phyloP scores from a whole-genome alignment of 108 stramenopile genomes.

The Nannochloropsis oceanica region DNA sequence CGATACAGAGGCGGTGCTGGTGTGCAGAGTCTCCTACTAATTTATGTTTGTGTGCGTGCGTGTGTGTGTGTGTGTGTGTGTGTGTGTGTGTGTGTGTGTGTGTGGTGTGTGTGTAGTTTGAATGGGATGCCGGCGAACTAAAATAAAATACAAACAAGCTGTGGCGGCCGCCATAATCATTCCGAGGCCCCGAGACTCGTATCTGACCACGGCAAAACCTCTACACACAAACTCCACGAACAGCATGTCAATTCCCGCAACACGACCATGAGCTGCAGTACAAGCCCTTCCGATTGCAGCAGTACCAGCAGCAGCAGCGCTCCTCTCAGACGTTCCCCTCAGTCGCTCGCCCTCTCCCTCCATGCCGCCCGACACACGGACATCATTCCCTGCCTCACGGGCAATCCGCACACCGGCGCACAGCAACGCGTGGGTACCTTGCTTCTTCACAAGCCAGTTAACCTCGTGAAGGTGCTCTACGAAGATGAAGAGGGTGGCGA shows the following conservation, averaged over 20 bases:
- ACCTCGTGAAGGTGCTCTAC: background rate
- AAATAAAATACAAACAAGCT: too few relatives aligned
- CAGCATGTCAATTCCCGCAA: background rate
- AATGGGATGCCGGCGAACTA: too few relatives aligned
- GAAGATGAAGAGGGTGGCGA: background rate
- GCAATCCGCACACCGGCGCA: background rate
- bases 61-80: too few relatives aligned
- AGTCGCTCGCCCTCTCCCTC: background rate
- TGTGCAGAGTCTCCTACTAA: too few relatives aligned
- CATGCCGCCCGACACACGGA: background rate
- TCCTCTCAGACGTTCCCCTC: background rate
- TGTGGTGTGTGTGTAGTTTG: too few relatives aligned
- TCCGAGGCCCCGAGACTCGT: too few relatives aligned
- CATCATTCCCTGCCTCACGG: background rate
- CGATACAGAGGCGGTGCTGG: too few relatives aligned
- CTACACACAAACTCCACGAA: background rate
- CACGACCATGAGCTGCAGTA: background rate
- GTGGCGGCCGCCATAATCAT: too few relatives aligned
- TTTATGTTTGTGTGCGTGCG: too few relatives aligned
- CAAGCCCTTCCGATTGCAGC: background rate
- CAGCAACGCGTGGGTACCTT: background rate
- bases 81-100: too few relatives aligned
- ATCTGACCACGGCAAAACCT: too few relatives aligned
- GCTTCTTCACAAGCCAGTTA: background rate
- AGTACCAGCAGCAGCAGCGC: background rate